Evolutionary conservation across 768 basidiomycete species (phyloP).

Genomic region (Dentipellis fragilis): DNA sequence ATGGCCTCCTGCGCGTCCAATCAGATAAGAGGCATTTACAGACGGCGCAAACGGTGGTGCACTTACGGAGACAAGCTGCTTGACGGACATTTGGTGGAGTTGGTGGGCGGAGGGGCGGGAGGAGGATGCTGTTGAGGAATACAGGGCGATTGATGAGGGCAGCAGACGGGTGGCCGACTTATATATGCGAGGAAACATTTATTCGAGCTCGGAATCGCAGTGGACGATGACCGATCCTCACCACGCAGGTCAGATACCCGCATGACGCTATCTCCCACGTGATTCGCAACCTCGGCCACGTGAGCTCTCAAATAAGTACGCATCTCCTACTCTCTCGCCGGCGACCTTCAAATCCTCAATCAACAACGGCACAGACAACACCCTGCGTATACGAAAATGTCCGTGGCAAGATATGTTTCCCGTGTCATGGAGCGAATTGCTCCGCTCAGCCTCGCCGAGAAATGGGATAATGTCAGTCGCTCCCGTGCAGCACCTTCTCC

Average conservation of each 20-base stretch:
- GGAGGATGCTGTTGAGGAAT: conserved; percentile 18
- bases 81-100: conserved; percentile 21
- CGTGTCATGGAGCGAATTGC: conserved; percentile 78
- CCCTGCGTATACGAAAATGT: conserved; percentile 8
- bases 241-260: too few relatives aligned
- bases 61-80: conserved; percentile 33
- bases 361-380: not conserved
- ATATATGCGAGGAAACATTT: not conserved
- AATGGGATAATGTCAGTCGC: conserved; percentile 85
- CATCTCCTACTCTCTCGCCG: too few relatives aligned
- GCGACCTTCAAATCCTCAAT: too few relatives aligned
- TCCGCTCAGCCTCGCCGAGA: conserved; percentile 75
- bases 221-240: not conserved
- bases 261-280: not conserved
- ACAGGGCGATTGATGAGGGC: conserved; percentile 11
- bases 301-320: not conserved
- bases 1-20: conserved; percentile 20
- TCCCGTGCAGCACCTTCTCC: not conserved
- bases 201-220: not conserved
- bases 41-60: too few relatives aligned
- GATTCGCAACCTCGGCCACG: not conserved
- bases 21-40: not conserved
- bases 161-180: conserved; percentile 10
- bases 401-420: conserved; percentile 42
- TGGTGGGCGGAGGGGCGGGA: conserved; percentile 24